These are phyloP conservation scores for Diddensiella transvaalensis DNA, from an alignment of 805 yeast species.

Conservation along the genomic window DNA sequence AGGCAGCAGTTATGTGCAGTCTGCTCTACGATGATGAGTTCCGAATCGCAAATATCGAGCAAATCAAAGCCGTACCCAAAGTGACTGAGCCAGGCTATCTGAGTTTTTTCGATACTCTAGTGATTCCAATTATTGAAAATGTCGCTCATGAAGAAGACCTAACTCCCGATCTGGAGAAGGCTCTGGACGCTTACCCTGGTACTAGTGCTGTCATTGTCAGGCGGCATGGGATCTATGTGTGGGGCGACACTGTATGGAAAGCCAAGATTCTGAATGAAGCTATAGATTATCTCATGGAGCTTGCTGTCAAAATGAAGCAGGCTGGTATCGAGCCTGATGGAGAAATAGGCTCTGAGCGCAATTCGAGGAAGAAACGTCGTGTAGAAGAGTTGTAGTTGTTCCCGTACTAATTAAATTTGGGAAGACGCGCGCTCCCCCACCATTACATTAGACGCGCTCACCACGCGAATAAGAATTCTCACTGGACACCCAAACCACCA, in stretches of 20 bases:
- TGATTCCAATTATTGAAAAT: conserved; percentile 88
- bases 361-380: neutral
- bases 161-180: conserved; percentile 53
- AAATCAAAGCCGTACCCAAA: conserved; percentile 85
- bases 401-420: neutral
- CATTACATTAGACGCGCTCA: neutral
- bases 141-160: conserved; percentile 85
- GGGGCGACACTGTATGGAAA: conserved; percentile 92
- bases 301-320: conserved; percentile 78
- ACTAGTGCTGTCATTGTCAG: conserved; percentile 85
- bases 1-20: conserved; percentile 78
- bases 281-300: conserved; percentile 78
- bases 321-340: conserved; percentile 49
- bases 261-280: conserved; percentile 94
- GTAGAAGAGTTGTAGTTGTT: neutral
- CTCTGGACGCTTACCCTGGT: conserved; percentile 67
- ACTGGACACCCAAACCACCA: too few relatives aligned
- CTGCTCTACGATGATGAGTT: conserved; percentile 68
- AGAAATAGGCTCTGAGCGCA: conserved; percentile 26
- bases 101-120: conserved; percentile 67
- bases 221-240: conserved; percentile 93
- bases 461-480: neutral
- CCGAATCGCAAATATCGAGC: conserved; percentile 77
- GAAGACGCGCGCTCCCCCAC: too few relatives aligned
- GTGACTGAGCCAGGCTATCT: conserved; percentile 64